Conservation (phyloP, 148 eudicot genomes). For the Heliamphora exappendiculata region DNA sequence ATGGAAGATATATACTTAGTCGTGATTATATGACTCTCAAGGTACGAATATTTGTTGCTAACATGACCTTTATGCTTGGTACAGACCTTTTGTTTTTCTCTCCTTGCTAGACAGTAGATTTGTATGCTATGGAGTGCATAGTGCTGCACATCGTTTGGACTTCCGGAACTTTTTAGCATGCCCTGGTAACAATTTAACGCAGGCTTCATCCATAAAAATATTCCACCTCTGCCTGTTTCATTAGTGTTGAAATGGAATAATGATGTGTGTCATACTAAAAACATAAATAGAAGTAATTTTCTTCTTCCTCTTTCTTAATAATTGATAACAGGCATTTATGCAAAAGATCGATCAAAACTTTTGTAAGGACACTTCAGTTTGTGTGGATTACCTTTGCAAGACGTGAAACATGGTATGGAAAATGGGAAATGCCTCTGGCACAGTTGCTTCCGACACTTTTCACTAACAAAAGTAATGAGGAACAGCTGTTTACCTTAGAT, state of each 20-base stretch:
- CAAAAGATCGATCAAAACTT: background rate
- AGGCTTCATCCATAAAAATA: background rate
- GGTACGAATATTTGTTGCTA: slow-evolving; percentile 23
- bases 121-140: background rate
- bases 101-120: background rate
- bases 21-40: slow-evolving; percentile 76
- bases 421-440: background rate
- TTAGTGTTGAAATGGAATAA: background rate
- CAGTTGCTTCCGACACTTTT: background rate
- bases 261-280: background rate
- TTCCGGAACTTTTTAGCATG: background rate
- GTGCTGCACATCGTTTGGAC: background rate
- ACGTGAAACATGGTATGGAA: background rate
- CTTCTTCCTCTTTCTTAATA: background rate
- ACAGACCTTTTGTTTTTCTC: background rate
- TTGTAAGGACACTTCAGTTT: background rate
- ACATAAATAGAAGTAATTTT: background rate
- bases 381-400: background rate
- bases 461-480: background rate
- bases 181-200: background rate
- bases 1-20: slow-evolving; percentile 62
- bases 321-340: background rate
- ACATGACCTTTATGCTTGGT: background rate
- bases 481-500: background rate
- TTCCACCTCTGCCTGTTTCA: background rate